These are phyloP conservation scores for Metschnikowia rubicola DNA, from an alignment of 805 yeast species.

Conservation along the genomic window DNA sequence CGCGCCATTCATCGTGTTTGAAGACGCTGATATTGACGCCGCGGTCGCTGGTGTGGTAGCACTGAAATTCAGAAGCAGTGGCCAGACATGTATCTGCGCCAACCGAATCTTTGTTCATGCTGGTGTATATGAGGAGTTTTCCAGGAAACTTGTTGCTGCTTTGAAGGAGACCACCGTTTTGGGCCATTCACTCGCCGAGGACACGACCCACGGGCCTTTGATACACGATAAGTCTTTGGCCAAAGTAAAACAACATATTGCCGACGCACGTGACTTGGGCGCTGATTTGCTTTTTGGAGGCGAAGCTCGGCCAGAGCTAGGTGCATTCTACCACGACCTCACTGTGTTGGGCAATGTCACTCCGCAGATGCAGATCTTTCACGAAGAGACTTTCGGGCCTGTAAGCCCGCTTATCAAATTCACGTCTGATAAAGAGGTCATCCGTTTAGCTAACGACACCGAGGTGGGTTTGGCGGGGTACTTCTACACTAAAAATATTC, in stretches of 20 bases:
- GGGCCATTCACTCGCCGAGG: constrained; percentile 60
- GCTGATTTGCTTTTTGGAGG: constrained; percentile 69
- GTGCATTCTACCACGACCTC: constrained; percentile 63
- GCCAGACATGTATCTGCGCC: constrained; percentile 22
- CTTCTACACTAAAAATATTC: constrained; percentile 56
- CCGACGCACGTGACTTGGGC: constrained; percentile 63
- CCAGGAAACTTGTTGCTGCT: constrained; percentile 10
- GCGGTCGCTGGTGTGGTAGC: constrained; percentile 20
- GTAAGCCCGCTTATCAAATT: constrained; percentile 69
- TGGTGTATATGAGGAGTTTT: constrained; percentile 15
- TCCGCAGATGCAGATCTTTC: constrained; percentile 50
- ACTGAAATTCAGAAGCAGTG: constrained; percentile 19
- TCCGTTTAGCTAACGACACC: constrained; percentile 59
- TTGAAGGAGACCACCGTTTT: constrained; percentile 35
- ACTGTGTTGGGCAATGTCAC: constrained; percentile 65
- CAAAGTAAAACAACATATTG: constrained; percentile 59
- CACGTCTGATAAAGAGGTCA: constrained; percentile 58
- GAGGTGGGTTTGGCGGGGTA: constrained; percentile 79
- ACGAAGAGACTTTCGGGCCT: constrained; percentile 84
- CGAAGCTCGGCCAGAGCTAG: constrained; percentile 47
- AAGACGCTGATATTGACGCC: constrained; percentile 18
- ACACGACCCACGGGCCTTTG: constrained; percentile 73
- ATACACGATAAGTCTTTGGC: constrained; percentile 60
- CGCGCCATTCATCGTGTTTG: constrained; percentile 22
- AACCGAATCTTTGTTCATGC: constrained; percentile 21